Base-by-base conservation (phyloP, 352 stramenopile genomes). In the Lagenidium sp. region DNA sequence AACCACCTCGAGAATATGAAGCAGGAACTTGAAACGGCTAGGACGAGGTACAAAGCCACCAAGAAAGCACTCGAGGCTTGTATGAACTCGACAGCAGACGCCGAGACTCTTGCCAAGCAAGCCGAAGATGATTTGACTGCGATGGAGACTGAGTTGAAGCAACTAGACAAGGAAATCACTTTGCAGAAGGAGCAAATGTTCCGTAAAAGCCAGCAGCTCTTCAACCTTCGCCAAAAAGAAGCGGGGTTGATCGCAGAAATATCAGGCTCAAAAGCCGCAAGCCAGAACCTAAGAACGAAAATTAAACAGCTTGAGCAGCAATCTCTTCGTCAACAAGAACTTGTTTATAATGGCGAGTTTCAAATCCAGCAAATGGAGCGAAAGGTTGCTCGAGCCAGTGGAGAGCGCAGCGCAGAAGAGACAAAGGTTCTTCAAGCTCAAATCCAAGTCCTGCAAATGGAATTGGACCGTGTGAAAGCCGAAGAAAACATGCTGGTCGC, bases 361-460 rank as follows among this genome's bases (percentile, higher is more conserved):
- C 87, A 98, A 66, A 97, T 98, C 49, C 90, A 98, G 57, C 87
- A 97, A 57, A 97, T 97, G 71, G 91, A 98, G 63, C 80, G 87
- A 35, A 97, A 97, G 50, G 83, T 98, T 19, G 82, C 91, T 21
- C 79, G 90, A 25, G 93, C 87, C 37, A 92, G 91, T 28, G 95
- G 94, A 4, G 88, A 97, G 54, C 78, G 92, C 19, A 95, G 78
- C 25, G 91, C 94, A 30, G 95, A 98, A 40, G 95, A 98, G 55
- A 97, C 96, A 37, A 82, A 88, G 30, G 64, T 83, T 20, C 72
- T 98, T 6, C 80, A 96, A 44, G 78, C 67, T n/a, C 70, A 90
- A 50, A 98, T 98, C 44, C 71, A 87, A 29, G 68, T 85, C 40
- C 53, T 97, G 4, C 79, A 97, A 59, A 79, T 82, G 55, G 85